These are phyloP conservation scores for Mucor saturninus DNA, from an alignment of 371 early-diverging fungal species.

Conservation along the genomic window DNA sequence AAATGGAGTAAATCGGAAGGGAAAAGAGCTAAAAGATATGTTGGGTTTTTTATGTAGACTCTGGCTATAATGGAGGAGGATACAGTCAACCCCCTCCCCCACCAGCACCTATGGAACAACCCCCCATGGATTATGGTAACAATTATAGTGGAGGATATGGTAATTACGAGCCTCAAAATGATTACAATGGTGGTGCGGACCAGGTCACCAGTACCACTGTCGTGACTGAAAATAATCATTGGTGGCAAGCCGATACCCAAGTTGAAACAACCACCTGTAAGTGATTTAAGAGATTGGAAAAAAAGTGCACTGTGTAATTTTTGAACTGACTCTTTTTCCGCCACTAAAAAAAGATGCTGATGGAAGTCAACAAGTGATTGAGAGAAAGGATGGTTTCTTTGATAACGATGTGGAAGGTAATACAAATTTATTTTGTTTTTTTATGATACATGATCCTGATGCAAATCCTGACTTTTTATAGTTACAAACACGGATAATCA, in stretches of 20 bases:
- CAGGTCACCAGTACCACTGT: slow-evolving; percentile 27
- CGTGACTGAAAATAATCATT: slow-evolving; percentile 47
- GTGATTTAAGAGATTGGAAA: background rate
- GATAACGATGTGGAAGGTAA: slow-evolving; percentile 35
- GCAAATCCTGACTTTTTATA: background rate
- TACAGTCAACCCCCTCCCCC: slow-evolving; percentile 20
- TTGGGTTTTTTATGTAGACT: background rate
- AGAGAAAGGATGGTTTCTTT: slow-evolving; percentile 41
- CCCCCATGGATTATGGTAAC: slow-evolving; percentile 14
- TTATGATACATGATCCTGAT: background rate
- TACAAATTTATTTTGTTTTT: background rate
- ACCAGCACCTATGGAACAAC: slow-evolving; percentile 11
- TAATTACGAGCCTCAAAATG: slow-evolving; percentile 13
- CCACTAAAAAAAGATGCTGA: slow-evolving; percentile 32
- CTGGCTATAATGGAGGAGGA: slow-evolving; percentile 3
- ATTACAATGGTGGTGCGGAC: slow-evolving; percentile 17
- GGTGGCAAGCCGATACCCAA: slow-evolving; percentile 41
- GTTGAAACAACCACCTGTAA: slow-evolving; percentile 39
- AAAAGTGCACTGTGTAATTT: background rate
- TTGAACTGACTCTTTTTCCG: background rate
- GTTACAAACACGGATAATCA: slow-evolving; percentile 36
- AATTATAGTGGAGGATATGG: slow-evolving; percentile 17
- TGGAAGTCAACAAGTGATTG: slow-evolving; percentile 37
- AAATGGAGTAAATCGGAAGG: background rate
- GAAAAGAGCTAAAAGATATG: background rate